Base-by-base conservation (phyloP, 192 early-diverging fungal genomes). In the Chytriomyces hyalinus region DNA sequence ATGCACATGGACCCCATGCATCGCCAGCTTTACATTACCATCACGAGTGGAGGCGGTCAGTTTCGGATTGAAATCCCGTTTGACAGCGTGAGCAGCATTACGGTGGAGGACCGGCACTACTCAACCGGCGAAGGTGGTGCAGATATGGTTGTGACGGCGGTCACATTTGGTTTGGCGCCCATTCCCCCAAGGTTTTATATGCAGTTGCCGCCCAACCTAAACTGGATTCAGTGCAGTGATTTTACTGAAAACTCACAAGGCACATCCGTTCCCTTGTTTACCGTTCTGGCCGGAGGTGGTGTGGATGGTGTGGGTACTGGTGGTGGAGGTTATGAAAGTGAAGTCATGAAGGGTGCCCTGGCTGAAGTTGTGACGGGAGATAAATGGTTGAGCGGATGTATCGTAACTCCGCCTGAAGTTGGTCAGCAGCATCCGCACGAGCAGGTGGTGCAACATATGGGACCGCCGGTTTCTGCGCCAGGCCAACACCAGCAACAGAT, bases 1-100 rank as follows among this genome's bases (percentile, higher is more conserved):
- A 71, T 71, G 69, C 69, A 71, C 69, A 71, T 71, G 69, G 69
- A 71, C 36, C 13, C 57, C 10, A 13, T 71, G 7, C 69, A 71
- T 49, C 69, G 69, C 17, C 7, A 50, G 7, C 9, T 71, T 8
- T 71, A 71, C 51, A 51, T 71, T 24, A 71, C 69, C 13, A 71
- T 71, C 13, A 28, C 69, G 11, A 22, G 15, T 13, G 57, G 57
- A 11, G 69, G 69, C 6, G 69, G 51, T 49, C 20, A 71, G 15
- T 71, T 71, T 51, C 69, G 69, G 8, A 71, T 71, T 26, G 51
- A 71, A 53, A 60, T 71, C 45, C 51, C 69, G 49, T 71, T 71
- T 71, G 69, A 71, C 22, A 22, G 15, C 47, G 48, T 71, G 10
- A 22, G 7, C 15, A 60, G 20, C 17, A 71, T 71, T 24, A 59